phyloP scores from a whole-genome alignment of 2,329 filamentous ascomycete species.

The Ciborinia camelliae region DNA sequence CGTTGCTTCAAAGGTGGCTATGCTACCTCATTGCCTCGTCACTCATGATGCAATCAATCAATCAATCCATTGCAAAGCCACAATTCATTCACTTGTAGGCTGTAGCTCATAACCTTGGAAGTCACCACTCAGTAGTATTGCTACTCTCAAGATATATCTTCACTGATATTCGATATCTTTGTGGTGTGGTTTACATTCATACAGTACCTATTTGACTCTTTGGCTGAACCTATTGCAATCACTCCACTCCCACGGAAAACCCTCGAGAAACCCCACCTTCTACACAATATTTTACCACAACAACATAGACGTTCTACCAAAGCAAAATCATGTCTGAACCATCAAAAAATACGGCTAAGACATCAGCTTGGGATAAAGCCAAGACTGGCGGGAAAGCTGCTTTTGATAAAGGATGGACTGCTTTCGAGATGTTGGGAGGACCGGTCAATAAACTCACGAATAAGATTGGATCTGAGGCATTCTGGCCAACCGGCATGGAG shows the following conservation, averaged over 20 bases:
- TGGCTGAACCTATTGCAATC: neutral
- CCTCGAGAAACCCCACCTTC: neutral
- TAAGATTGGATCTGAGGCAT: constrained; percentile 75
- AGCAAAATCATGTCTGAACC: neutral
- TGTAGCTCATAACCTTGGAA: neutral
- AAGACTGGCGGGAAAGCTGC: constrained; percentile 19
- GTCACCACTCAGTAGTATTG: neutral
- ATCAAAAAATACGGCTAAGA: neutral
- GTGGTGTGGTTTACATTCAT: neutral
- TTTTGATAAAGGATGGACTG: constrained; percentile 22
- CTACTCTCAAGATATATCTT: neutral
- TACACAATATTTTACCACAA: neutral
- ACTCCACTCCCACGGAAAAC: neutral
- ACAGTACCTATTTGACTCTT: too few relatives aligned
- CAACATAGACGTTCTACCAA: neutral
- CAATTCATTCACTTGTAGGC: neutral
- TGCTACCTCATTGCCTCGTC: too few relatives aligned
- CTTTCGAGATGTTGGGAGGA: constrained; percentile 44
- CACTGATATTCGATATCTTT: neutral
- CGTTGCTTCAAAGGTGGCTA: neutral
- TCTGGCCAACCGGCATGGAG: constrained; percentile 82
- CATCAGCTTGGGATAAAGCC: constrained; percentile 17
- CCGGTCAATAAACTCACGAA: constrained; percentile 81
- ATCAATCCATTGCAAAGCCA: constrained; percentile 13
- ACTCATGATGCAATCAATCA: constrained; percentile 5